Conservation (phyloP, 164 flowering plant species). For the Liquidambar formosana region DNA sequence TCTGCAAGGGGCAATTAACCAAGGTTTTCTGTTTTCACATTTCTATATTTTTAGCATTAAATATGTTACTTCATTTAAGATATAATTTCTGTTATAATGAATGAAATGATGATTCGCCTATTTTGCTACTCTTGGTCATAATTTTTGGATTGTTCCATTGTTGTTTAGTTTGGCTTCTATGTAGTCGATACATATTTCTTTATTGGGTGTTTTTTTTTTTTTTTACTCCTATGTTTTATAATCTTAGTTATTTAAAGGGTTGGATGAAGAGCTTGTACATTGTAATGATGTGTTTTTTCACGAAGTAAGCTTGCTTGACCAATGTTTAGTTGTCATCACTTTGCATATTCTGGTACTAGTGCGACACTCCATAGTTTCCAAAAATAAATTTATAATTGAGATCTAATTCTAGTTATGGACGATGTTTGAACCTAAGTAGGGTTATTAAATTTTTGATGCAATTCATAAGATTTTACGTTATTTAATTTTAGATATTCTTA, state of each 20-base stretch:
- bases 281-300: too few species aligned
- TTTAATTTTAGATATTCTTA: too few species aligned
- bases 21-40: constrained; percentile 60
- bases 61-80: neutral
- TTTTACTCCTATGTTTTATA: neutral
- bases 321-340: too few species aligned
- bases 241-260: neutral
- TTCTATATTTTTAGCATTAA: neutral
- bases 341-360: too few species aligned
- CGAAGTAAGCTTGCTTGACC: too few species aligned
- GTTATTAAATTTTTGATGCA: too few species aligned
- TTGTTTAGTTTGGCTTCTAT: neutral
- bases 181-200: neutral
- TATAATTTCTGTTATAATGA: neutral
- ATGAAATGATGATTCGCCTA: neutral
- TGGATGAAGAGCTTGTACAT: neutral
- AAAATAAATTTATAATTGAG: too few species aligned
- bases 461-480: too few species aligned
- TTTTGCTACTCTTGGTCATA: neutral
- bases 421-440: too few species aligned
- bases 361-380: too few species aligned
- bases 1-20: constrained; percentile 87
- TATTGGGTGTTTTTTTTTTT: neutral
- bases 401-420: too few species aligned
- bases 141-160: neutral